These are phyloP conservation scores for Salix caprea DNA, from an alignment of 345 rosid species.

Conservation along the genomic window DNA sequence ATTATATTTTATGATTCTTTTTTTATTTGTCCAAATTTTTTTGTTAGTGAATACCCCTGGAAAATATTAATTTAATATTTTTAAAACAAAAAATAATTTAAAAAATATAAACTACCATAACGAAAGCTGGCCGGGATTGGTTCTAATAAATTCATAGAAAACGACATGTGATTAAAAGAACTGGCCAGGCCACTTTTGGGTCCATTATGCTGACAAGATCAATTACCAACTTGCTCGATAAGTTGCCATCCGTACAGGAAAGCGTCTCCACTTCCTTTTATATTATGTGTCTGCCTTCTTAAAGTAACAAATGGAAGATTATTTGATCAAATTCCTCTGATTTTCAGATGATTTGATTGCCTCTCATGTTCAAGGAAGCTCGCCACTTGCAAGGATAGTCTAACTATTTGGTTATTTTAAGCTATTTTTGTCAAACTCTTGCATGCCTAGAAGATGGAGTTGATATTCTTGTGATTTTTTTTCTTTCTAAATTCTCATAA, in stretches of 20 bases:
- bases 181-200: background rate
- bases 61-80: no score
- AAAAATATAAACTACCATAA: no score
- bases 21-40: no score
- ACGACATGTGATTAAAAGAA: background rate
- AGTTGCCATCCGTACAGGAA: background rate
- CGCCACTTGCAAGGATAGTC: no score
- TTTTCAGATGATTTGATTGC: background rate
- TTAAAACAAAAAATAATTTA: no score
- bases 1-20: no score
- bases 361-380: background rate
- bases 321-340: no score
- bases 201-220: background rate
- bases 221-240: background rate
- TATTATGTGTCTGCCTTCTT: no score
- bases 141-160: background rate
- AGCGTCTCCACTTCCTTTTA: background rate
- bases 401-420: no score
- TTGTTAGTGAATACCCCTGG: no score
- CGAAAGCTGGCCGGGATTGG: no score
- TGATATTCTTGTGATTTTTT: background rate
- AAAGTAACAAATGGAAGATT: background rate
- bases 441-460: no score
- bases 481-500: background rate
- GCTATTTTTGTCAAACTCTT: background rate